phyloP scores from a whole-genome alignment of 192 early-diverging fungal species.

The Coemansia sp. region DNA sequence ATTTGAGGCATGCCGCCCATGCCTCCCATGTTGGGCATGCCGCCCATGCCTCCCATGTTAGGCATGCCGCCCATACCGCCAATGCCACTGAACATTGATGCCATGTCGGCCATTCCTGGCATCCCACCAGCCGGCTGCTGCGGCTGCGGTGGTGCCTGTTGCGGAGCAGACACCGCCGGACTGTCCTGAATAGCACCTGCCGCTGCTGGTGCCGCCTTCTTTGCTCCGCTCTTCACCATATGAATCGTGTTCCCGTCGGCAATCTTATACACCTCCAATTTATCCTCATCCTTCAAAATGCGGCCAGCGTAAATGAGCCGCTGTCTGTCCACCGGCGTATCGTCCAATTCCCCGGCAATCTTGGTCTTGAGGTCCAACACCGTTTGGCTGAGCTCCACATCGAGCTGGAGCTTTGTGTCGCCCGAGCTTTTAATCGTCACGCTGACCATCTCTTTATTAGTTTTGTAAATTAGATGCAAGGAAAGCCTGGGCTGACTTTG shows the following conservation, averaged over 20 bases:
- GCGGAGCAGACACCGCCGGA: background rate
- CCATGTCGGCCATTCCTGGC: slow-evolving; percentile 46
- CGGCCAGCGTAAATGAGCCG: slow-evolving; percentile 91
- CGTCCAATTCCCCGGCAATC: slow-evolving; percentile 61
- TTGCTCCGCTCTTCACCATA: slow-evolving; percentile 73
- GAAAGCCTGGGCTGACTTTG: background rate
- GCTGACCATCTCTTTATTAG: slow-evolving; percentile 8
- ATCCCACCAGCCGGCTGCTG: slow-evolving; percentile 6
- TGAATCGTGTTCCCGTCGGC: slow-evolving; percentile 86
- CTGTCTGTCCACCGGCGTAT: slow-evolving; percentile 69
- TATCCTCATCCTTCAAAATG: slow-evolving; percentile 90
- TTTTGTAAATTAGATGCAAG: background rate
- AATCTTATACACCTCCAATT: slow-evolving; percentile 76
- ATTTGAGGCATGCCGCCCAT: slow-evolving; percentile 58
- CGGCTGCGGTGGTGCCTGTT: background rate
- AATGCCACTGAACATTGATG: slow-evolving; percentile 36
- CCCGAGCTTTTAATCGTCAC: slow-evolving; percentile 34
- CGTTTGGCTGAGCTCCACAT: slow-evolving; percentile 55
- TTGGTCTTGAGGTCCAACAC: slow-evolving; percentile 76
- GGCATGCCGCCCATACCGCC: slow-evolving; percentile 57
- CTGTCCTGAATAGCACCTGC: slow-evolving; percentile 30
- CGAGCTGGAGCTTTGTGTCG: slow-evolving; percentile 14
- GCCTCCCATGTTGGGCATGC: slow-evolving; percentile 60
- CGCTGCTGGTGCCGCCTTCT: slow-evolving; percentile 42
- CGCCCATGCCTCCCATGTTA: slow-evolving; percentile 58